Evolutionary conservation across 2,329 filamentous ascomycete genomes (phyloP).

Genomic region (Hansfordia pulvinata): DNA sequence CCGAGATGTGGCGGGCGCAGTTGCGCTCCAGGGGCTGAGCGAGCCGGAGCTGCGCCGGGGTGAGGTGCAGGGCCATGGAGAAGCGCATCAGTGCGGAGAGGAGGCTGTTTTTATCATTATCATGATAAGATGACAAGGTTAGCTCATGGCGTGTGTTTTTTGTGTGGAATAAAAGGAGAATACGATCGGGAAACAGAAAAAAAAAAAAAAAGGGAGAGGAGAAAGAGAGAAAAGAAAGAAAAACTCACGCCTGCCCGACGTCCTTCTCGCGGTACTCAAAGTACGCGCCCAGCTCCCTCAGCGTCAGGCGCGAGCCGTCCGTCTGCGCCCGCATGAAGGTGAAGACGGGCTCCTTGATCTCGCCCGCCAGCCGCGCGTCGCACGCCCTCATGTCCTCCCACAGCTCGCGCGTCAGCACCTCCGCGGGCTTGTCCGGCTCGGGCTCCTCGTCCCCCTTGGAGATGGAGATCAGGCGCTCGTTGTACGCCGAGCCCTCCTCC

Average conservation of each 20-base stretch:
- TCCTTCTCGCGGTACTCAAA: slow-evolving; percentile 21
- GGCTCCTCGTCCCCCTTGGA: no score
- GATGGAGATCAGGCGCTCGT: slow-evolving; percentile 21
- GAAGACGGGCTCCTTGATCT: slow-evolving; percentile 19
- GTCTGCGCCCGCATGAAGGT: slow-evolving; percentile 24
- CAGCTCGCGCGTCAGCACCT: no score
- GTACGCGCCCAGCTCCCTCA: slow-evolving; percentile 15
- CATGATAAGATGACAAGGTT: no score
- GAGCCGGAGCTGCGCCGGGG: slow-evolving; percentile 10
- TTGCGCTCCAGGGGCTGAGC: slow-evolving; percentile 17
- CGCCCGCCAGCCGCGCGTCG: slow-evolving; percentile 17
- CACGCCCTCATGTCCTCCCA: slow-evolving; percentile 20
- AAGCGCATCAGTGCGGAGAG: slow-evolving; percentile 22
- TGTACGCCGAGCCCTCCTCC: slow-evolving; percentile 21
- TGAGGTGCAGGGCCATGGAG: slow-evolving; percentile 17
- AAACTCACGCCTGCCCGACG: slow-evolving; percentile 20
- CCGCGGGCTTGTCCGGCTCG: no score
- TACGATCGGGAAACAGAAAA: no score
- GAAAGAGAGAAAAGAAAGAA: no score
- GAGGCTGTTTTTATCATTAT: no score
- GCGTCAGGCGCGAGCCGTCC: slow-evolving; percentile 8
- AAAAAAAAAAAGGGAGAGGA: no score
- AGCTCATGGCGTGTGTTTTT: no score
- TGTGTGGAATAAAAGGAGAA: no score
- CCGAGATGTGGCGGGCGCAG: slow-evolving; percentile 21